Evolutionary conservation across 2,329 filamentous ascomycete genomes (phyloP).

Genomic region (Nothopassalora personata): DNA sequence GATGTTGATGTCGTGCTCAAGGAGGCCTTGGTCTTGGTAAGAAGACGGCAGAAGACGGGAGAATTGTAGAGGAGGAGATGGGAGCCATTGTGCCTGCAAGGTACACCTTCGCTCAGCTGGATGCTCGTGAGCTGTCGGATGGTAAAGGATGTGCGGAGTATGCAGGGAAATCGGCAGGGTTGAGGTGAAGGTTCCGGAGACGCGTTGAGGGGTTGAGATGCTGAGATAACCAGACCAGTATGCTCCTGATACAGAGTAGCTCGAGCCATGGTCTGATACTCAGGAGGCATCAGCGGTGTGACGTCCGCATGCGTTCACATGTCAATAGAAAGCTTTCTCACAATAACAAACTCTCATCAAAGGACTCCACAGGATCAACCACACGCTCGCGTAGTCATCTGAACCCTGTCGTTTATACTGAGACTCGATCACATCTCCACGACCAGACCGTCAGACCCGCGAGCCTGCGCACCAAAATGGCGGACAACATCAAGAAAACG

Average conservation of each 20-base stretch:
- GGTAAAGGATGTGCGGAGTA: background rate
- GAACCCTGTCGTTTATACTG: background rate
- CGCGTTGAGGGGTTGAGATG: background rate
- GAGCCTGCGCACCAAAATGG: slow-evolving; percentile 12
- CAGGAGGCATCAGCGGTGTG: background rate
- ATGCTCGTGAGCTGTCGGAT: background rate
- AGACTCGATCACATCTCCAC: background rate
- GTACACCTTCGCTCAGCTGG: background rate
- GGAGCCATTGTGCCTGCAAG: background rate
- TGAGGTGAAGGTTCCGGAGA: background rate
- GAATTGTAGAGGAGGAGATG: background rate
- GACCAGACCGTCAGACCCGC: background rate
- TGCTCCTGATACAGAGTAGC: background rate
- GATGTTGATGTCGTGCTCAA: background rate
- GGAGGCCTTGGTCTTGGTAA: background rate
- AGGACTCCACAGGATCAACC: background rate
- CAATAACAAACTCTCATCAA: background rate
- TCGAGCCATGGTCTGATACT: background rate
- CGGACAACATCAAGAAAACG: slow-evolving; percentile 49
- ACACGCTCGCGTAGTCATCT: background rate
- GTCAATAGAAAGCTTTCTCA: background rate
- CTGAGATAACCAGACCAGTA: background rate
- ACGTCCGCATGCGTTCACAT: slow-evolving; percentile 1
- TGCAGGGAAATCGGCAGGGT: slow-evolving; percentile 1
- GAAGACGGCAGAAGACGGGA: background rate